Evolutionary conservation across 768 basidiomycete species (phyloP).

Genomic region (Trametes coccinea): DNA sequence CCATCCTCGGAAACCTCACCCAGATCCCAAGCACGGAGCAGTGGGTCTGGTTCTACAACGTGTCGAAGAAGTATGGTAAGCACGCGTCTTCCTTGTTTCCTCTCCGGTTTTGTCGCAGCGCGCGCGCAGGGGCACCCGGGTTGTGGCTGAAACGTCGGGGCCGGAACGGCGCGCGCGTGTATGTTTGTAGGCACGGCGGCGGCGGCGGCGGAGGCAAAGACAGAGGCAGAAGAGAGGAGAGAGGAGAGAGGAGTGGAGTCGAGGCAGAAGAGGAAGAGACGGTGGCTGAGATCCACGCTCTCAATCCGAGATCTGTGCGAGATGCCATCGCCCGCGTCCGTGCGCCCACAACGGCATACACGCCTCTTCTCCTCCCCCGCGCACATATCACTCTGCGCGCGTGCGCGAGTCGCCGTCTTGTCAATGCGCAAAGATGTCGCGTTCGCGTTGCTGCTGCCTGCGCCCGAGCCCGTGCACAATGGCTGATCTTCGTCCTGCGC

Average conservation of each 20-base stretch:
- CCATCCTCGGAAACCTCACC: slow-evolving; percentile 37
- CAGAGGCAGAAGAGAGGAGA: background rate
- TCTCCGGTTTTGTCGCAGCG: background rate
- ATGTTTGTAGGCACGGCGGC: background rate
- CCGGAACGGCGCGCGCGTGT: background rate
- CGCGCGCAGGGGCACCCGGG: background rate
- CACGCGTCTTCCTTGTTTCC: background rate
- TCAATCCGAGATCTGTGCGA: background rate
- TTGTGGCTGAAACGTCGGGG: slow-evolving; percentile 5
- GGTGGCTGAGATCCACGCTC: background rate
- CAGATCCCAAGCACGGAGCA: slow-evolving; percentile 27
- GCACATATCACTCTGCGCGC: background rate
- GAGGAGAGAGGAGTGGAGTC: background rate
- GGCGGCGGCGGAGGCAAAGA: background rate
- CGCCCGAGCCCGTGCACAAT: background rate
- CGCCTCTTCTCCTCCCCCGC: background rate
- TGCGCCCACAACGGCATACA: background rate
- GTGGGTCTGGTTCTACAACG: slow-evolving; percentile 19
- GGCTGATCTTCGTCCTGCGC: background rate
- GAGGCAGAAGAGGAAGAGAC: background rate
- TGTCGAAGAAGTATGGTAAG: slow-evolving; percentile 20
- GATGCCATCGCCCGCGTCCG: background rate
- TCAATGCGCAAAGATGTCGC: background rate
- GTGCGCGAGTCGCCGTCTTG: background rate
- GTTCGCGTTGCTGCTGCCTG: background rate